Percentiles rank a stretch among this genome's conserved stretches.
Conservation (phyloP, 2,329 filamentous ascomycete genomes). For the Claviceps fusiformis region DNA sequence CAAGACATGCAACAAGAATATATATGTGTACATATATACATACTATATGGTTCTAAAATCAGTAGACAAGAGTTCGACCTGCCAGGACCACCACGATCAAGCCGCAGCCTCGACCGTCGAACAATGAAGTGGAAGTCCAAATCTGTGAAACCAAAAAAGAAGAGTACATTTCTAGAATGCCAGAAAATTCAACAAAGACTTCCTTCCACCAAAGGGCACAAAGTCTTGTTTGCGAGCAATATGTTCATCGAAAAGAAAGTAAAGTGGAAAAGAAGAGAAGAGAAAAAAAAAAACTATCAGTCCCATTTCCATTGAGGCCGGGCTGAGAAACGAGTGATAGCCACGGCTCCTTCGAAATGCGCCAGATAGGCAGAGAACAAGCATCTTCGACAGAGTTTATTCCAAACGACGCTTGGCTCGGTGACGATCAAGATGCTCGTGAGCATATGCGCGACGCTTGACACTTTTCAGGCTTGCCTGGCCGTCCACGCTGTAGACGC, state of each 20-base stretch:
- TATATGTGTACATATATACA: too few relatives aligned
- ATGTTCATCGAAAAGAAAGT: not conserved
- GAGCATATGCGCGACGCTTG: constrained; percentile 23
- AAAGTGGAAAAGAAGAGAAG: too few relatives aligned
- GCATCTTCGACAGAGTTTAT: not conserved
- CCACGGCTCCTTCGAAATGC: not conserved
- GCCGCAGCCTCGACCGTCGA: too few relatives aligned
- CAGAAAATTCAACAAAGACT: not conserved
- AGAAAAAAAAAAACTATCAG: not conserved
- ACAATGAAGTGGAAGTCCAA: too few relatives aligned
- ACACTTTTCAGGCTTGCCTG: constrained; percentile 13
- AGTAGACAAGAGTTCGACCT: too few relatives aligned
- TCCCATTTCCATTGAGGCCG: not conserved
- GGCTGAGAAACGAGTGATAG: too few relatives aligned
- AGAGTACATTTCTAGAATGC: not conserved
- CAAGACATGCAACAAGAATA: too few relatives aligned
- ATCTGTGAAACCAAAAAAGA: too few relatives aligned
- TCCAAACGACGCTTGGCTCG: constrained; percentile 17
- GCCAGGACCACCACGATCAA: too few relatives aligned
- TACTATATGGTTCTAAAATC: too few relatives aligned
- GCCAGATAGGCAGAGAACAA: not conserved
- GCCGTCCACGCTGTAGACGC: constrained; percentile 28
- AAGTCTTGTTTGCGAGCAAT: not conserved
- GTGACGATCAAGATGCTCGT: constrained; percentile 23
- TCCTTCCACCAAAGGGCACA: not conserved